Percentiles rank a stretch among this genome's conserved stretches.
Evolutionary conservation across 1,139 yeast genomes (phyloP).

Genomic region (Suhomyces ambrosiae): DNA sequence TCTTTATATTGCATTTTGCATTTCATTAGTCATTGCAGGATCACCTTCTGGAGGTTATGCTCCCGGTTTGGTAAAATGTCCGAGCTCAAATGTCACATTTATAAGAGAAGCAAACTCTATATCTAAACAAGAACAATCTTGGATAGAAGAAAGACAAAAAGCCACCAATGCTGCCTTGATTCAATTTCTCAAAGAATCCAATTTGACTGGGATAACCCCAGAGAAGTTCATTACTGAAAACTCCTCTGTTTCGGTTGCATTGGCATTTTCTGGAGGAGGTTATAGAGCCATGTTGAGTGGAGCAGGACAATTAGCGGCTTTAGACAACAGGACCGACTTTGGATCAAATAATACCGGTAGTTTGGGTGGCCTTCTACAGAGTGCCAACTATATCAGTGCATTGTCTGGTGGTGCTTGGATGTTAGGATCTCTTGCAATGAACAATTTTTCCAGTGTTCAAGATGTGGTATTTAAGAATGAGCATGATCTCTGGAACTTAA

Average conservation of each 20-base stretch:
- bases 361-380: conserved; percentile 43
- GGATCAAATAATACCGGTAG: conserved; percentile 46
- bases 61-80: conserved; percentile 64
- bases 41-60: conserved; percentile 68
- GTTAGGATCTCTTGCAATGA: conserved; percentile 37
- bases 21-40: conserved; percentile 39
- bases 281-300: conserved; percentile 88
- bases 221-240: conserved; percentile 43
- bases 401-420: conserved; percentile 47
- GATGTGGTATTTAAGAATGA: conserved; percentile 31
- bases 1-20: conserved; percentile 2
- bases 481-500: conserved; percentile 41
- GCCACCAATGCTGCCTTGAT: conserved; percentile 55
- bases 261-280: conserved; percentile 91
- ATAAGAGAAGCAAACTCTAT: conserved; percentile 36
- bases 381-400: conserved; percentile 40
- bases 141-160: conserved; percentile 52
- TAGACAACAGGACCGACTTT: conserved; percentile 67
- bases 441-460: conserved; percentile 38
- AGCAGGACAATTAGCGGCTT: conserved; percentile 83
- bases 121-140: conserved; percentile 38
- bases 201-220: conserved; percentile 61
- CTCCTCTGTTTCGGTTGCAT: conserved; percentile 54
- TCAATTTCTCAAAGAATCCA: conserved; percentile 58
- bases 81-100: conserved; percentile 29